Evolutionary conservation across 106 monocot genomes (phyloP), one percentile per base, ranked within the genome.

Genomic region (Allium fistulosum): DNA sequence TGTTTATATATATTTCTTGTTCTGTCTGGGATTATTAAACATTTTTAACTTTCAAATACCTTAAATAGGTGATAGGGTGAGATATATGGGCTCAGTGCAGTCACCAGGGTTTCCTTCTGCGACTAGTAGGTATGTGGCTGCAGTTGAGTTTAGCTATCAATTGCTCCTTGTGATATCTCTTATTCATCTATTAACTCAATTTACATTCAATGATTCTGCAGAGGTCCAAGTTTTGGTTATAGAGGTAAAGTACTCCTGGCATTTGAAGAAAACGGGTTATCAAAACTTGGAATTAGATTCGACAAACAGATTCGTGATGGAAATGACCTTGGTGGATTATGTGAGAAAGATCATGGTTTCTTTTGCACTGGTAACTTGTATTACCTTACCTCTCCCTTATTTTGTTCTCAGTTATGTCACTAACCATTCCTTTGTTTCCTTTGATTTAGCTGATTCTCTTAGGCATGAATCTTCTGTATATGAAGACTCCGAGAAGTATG

Each of bases 221-320:
- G 97, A 71, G 97, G 92, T 64, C 97, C 92, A 61, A 78, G 76
- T 75, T 83, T 73, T 89, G 97, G 97, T 55, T 87, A 78, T 59
- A 72, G 82, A 26, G 97, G 97, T 16, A 92, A 90, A 82, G 92
- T 97, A 7, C 67, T 92, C 27, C 97, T 92, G 86, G 80, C 84
- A 64, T 97, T 92, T 78, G 86, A 88, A 78, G 91, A 88, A 72
- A 97, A 97, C 75, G 85, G 78, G 57, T 80, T 77, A 51, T 84
- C 97, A n/a, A 97, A 97, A 74, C 68, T 92, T 84, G 97, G 97
- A 57, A 88, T 97, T 58, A 79, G 97, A 84, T 97, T 97, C 78
- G 97, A 97, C 80, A 92, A 73, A 65, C 79, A 78, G 77, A 84
- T 97, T 68, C 68, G 75, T 61, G 89, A 92, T 67, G 97, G 97